Base-by-base conservation (phyloP, 805 yeast genomes). In the Zygoascus ofunaensis region DNA sequence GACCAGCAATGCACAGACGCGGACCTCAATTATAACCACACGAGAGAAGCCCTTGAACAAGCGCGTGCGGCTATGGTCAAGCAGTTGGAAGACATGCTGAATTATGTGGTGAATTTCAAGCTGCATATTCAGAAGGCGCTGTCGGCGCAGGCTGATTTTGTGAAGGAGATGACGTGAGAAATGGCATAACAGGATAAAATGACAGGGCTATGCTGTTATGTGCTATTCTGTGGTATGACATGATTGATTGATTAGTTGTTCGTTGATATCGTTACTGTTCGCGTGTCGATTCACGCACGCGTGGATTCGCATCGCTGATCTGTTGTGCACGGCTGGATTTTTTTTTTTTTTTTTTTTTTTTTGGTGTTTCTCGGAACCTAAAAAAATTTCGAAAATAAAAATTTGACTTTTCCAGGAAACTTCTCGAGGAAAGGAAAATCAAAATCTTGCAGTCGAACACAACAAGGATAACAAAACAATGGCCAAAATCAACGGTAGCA, bases 91-190 rank as follows among this genome's bases (percentile, higher is more conserved):
- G 70, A 71, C 45, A 70, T 79, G 53, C 75, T 86, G 51, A 79
- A 79, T 47, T 69, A 65, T 45, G 73, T 79, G 19, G 72, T 82
- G 41, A 72, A 69, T 39, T 80, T 85, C 63, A 85, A 85, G 63
- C 63, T 79, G 49, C 76, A 73, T 47, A 72, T 83, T 37, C 90
- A 84, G 57, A 69, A 72, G 18, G 72, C 76, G 42, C 66, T 84
- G 39, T 85, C 80, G 53, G 79, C 72, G 32, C 68, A 78, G 49
- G 81, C 78, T 52, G 15, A 20, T 8, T 34, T 15, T 34, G 37
- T 34, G 10, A 28, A 28, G 19, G 20, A 35, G 19, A 37, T 22
- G 15, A 18, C 40, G 35, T n/a, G 4, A 12, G 26, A 18, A 4
- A 14, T 28, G 10, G 37, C 26, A 14, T n/a, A 37, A 24, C 15